Percentiles rank a stretch among this genome's conserved stretches.
Conservation (phyloP, 2,329 filamentous ascomycete species). For the Fusarium nygamai region DNA sequence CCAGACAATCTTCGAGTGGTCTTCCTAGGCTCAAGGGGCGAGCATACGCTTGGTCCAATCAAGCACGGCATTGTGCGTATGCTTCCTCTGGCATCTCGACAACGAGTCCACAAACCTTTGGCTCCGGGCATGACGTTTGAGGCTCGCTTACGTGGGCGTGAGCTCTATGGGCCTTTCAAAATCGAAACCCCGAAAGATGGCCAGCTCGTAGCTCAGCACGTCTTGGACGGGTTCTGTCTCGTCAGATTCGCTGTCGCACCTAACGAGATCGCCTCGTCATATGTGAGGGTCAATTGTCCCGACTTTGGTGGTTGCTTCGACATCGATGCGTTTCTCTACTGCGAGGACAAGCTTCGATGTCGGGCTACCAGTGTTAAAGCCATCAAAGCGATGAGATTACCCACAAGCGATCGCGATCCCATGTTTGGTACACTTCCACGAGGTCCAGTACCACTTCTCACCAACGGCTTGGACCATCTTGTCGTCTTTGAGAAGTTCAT, state of each 20-base stretch:
- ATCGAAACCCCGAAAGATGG: neutral
- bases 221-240: neutral
- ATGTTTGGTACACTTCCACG: neutral
- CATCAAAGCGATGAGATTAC: neutral
- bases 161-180: neutral
- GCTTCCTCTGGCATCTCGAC: neutral
- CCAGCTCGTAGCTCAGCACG: neutral
- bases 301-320: constrained; percentile 1
- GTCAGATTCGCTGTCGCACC: neutral
- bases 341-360: constrained; percentile 2
- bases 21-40: neutral
- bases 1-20: neutral
- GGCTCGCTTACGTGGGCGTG: neutral
- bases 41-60: neutral
- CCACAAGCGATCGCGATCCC: neutral
- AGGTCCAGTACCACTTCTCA: neutral
- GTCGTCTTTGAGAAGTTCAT: neutral
- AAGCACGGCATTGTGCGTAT: constrained; percentile 15
- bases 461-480: neutral
- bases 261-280: neutral
- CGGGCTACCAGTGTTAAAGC: constrained; percentile 4
- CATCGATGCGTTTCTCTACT: neutral
- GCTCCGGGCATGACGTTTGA: neutral
- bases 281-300: neutral
- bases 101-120: neutral